Evolutionary conservation across 306 rosid genomes (phyloP).

Genomic region (Pachyrhizus erosus): DNA sequence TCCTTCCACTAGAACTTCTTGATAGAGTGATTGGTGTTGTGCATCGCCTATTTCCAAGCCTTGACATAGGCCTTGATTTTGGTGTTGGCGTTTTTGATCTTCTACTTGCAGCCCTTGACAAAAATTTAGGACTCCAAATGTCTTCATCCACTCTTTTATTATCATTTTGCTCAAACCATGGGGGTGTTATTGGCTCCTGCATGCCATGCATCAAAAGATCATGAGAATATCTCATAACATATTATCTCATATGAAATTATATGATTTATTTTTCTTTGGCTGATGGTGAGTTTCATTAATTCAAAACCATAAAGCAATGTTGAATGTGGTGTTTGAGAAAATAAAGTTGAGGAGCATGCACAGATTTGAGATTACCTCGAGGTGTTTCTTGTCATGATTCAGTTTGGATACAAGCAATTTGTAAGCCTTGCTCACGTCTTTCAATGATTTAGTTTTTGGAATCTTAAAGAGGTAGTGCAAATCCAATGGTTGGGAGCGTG

Average conservation of each 20-base stretch:
- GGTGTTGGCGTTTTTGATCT: slow-evolving; percentile 80
- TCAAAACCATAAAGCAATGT: not conserved
- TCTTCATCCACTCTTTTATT: slow-evolving; percentile 59
- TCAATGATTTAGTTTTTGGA: slow-evolving; percentile 53
- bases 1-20: slow-evolving; percentile 37
- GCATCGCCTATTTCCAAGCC: slow-evolving; percentile 47
- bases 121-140: slow-evolving; percentile 44
- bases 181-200: slow-evolving; percentile 41
- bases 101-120: slow-evolving; percentile 50
- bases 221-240: slow-evolving; percentile 14
- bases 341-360: slow-evolving; percentile 5
- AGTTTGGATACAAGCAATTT: slow-evolving; percentile 45
- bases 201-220: slow-evolving; percentile 32
- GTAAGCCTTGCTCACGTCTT: slow-evolving; percentile 67
- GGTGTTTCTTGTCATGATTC: slow-evolving; percentile 36
- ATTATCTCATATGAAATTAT: not conserved
- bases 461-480: slow-evolving; percentile 58
- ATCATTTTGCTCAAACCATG: slow-evolving; percentile 23
- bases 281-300: not conserved
- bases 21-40: slow-evolving; percentile 48
- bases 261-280: not conserved
- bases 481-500: slow-evolving; percentile 59
- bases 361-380: slow-evolving; percentile 37
- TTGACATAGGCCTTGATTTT: slow-evolving; percentile 46
- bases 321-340: not conserved